Evolutionary conservation across 1,284 basidiomycete genomes (phyloP).

Genomic region (Xerocomus amazonicus): DNA sequence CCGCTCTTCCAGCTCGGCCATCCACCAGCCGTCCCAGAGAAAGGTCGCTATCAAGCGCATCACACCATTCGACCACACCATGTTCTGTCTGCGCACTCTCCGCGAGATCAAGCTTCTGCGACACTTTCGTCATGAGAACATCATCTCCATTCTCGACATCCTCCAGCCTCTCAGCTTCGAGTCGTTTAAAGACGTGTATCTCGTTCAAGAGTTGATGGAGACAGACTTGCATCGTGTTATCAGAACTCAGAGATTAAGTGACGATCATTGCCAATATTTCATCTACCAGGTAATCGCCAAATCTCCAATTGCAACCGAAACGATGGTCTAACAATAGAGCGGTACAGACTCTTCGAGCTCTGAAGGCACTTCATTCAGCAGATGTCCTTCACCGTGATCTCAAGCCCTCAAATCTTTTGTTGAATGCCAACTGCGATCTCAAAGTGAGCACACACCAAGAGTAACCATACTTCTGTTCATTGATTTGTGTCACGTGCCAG

Average conservation of each 20-base stretch:
- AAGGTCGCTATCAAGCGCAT: conserved; percentile 81
- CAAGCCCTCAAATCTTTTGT: conserved; percentile 87
- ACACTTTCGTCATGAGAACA: conserved; percentile 45
- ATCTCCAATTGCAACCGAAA: conserved; percentile 2
- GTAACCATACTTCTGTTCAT: conserved; percentile 8
- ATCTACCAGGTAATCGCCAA: conserved; percentile 74
- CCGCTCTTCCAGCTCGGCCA: conserved; percentile 50
- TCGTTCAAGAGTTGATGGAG: conserved; percentile 91
- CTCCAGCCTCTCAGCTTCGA: conserved; percentile 58
- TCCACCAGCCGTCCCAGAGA: conserved; percentile 60
- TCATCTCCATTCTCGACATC: conserved; percentile 84
- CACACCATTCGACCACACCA: conserved; percentile 83
- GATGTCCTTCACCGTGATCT: conserved; percentile 87
- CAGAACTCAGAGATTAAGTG: conserved; percentile 77
- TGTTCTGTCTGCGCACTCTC: conserved; percentile 85
- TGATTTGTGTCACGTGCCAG: conserved; percentile 33
- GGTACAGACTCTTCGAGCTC: conserved; percentile 73
- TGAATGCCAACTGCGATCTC: conserved; percentile 94
- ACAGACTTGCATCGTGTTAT: conserved; percentile 88
- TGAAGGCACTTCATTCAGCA: conserved; percentile 91
- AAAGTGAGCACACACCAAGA: conserved; percentile 51
- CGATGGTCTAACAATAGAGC: conserved; percentile 11
- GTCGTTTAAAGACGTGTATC: conserved; percentile 79
- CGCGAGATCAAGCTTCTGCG: conserved; percentile 82
- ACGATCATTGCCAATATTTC: conserved; percentile 94